Conservation (phyloP, 1,284 basidiomycete species). For the Chiua sp. region DNA sequence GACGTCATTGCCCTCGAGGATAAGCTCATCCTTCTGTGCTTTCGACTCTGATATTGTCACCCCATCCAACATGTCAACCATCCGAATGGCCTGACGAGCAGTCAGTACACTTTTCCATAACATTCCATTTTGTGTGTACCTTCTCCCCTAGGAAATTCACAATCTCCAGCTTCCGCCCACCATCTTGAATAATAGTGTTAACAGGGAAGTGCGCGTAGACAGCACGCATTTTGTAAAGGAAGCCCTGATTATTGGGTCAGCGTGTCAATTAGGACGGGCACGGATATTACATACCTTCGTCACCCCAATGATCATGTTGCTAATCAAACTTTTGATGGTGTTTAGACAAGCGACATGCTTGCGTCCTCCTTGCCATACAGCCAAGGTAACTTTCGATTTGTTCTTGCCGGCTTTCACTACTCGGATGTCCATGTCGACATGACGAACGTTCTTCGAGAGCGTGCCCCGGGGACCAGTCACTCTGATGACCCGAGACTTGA, state of each 20-base stretch:
- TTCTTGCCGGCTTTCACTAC: conserved; percentile 73
- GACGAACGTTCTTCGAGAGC: conserved; percentile 90
- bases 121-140: conserved; percentile 46
- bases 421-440: conserved; percentile 97
- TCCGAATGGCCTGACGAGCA: conserved; percentile 76
- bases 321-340: conserved; percentile 94
- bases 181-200: conserved; percentile 96
- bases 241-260: conserved; percentile 65
- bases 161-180: conserved; percentile 87
- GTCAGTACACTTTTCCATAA: neutral
- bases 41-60: conserved; percentile 91
- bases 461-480: conserved; percentile 92
- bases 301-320: conserved; percentile 98
- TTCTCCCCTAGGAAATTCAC: conserved; percentile 99
- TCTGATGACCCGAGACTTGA: conserved; percentile 90
- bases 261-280: conserved; percentile 3
- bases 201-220: conserved; percentile 99
- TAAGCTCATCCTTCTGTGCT: conserved; percentile 95
- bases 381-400: conserved; percentile 81
- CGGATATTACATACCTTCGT: conserved; percentile 64
- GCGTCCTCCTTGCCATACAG: conserved; percentile 97
- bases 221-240: conserved; percentile 99
- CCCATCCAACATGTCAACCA: conserved; percentile 93
- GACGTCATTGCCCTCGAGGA: conserved; percentile 93
- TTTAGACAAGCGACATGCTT: conserved; percentile 99